Base-by-base conservation (phyloP, 148 eudicot species). In the Fagopyrum esculentum region DNA sequence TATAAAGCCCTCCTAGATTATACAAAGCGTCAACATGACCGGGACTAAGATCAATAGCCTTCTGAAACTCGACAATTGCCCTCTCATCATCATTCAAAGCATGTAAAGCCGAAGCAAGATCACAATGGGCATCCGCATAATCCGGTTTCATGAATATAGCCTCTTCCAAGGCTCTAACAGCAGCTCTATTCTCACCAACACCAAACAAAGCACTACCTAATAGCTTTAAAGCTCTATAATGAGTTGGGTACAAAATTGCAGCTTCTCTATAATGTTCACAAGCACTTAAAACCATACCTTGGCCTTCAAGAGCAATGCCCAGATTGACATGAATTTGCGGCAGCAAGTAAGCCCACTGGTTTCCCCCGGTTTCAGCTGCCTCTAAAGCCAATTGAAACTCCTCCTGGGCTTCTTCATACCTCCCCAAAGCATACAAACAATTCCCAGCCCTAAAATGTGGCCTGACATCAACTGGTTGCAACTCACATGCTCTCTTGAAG, bases 181-280 rank as follows among this genome's bases (percentile, higher is more conserved):
- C 73, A 35, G 78, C 78, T 13, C 73, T 89, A 84, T 88, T 90
- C 84, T 94, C 98, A 6, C 97, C 98, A 12, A 92, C 97, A 51
- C 97, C 98, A 55, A 94, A 90, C 10, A 94, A 79, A 72, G 93
- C 98, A 90, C 98, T 92, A 46, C 98, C 98, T 88, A 94, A 84
- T 64, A 92, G 92, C 85, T 94, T 94, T 77, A 94, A 88, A 78
- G 98, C 97, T 76, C 98, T 82, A 81, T 87, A 92, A 83, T 94
- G 98, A 71, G 96, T 89, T 45, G 98, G 97, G 75, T 93, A 90
- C 82, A 92, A 81, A 60, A 94, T 94, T 12, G 98, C 97, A 84
- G 98, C 97, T 75, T 94, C 98, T 73, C 98, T 84, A 77, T 94
- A 94, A 83, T 94, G 98, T 80, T 94, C 98, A 92, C 98, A 94